phyloP scores from a whole-genome alignment of 345 rosid species.

The Passiflora organensis region DNA sequence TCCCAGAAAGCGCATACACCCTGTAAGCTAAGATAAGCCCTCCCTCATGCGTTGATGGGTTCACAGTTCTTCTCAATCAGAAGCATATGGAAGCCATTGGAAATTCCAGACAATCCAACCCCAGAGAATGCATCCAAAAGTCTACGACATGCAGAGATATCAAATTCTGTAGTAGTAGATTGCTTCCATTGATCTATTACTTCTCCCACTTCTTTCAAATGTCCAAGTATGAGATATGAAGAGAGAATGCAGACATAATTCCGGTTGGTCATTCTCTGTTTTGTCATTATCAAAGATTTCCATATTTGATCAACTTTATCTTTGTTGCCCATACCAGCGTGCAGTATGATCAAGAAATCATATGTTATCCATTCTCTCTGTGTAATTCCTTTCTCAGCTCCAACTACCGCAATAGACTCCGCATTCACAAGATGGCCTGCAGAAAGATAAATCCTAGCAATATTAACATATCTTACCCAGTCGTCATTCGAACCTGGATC shows the following conservation, averaged over 20 bases:
- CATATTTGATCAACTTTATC: conserved; percentile 78
- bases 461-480: conserved; percentile 54
- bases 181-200: conserved; percentile 81
- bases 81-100: conserved; percentile 33
- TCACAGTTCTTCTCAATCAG: conserved; percentile 20
- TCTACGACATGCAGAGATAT: conserved; percentile 48
- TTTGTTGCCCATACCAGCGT: conserved; percentile 72
- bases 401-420: conserved; percentile 40
- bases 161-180: conserved; percentile 51
- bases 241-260: conserved; percentile 73
- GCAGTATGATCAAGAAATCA: conserved; percentile 71
- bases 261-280: conserved; percentile 77
- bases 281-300: conserved; percentile 79
- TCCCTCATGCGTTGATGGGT: not conserved
- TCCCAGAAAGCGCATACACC: not conserved
- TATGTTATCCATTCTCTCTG: conserved; percentile 91
- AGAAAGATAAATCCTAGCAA: conserved; percentile 45
- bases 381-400: conserved; percentile 52
- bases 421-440: conserved; percentile 47
- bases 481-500: conserved; percentile 42
- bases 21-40: not conserved
- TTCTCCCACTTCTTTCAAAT: conserved; percentile 59
- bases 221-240: conserved; percentile 69
- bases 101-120: conserved; percentile 45
- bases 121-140: conserved; percentile 50